A percentile compares a stretch with the other conserved stretches of the same genome.
phyloP scores from a whole-genome alignment of 2,329 filamentous ascomycete genomes.

The Fusarium drepaniforme region DNA sequence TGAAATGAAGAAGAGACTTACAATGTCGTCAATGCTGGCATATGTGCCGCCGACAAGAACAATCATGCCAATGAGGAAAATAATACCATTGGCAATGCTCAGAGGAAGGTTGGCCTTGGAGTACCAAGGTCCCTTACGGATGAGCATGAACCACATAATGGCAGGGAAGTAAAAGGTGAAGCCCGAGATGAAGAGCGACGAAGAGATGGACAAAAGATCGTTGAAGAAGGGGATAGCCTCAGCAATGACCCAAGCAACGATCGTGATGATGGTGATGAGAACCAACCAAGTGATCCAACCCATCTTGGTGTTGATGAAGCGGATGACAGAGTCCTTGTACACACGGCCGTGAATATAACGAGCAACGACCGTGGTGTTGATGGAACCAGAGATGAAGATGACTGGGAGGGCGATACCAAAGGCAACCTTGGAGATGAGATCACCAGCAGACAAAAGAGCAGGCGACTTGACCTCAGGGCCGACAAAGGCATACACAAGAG shows the following conservation, averaged over 20 bases:
- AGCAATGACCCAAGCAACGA: conserved; percentile 77
- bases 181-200: conserved; percentile 62
- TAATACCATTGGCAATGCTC: conserved; percentile 41
- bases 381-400: conserved; percentile 80
- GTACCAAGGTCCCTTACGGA: conserved; percentile 47
- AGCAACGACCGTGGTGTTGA: conserved; percentile 67
- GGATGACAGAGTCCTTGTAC: conserved; percentile 57
- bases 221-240: conserved; percentile 81
- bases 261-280: conserved; percentile 69
- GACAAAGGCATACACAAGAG: conserved; percentile 77
- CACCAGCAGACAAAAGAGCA: conserved; percentile 74
- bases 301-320: conserved; percentile 61
- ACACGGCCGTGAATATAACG: conserved; percentile 61
- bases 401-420: conserved; percentile 79
- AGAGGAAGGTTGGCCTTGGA: conserved; percentile 46
- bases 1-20: conserved; percentile 29
- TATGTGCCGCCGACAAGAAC: conserved; percentile 51
- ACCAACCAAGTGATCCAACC: conserved; percentile 68
- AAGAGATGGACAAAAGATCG: conserved; percentile 69
- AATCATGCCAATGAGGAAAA: conserved; percentile 48
- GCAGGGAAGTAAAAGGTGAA: conserved; percentile 58
- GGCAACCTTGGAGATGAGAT: conserved; percentile 71
- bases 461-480: conserved; percentile 74
- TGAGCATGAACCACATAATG: conserved; percentile 58
- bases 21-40: conserved; percentile 48